These are phyloP conservation scores for Chytridium lagenaria DNA, from an alignment of 371 early-diverging fungal genomes.

Conservation along the genomic window DNA sequence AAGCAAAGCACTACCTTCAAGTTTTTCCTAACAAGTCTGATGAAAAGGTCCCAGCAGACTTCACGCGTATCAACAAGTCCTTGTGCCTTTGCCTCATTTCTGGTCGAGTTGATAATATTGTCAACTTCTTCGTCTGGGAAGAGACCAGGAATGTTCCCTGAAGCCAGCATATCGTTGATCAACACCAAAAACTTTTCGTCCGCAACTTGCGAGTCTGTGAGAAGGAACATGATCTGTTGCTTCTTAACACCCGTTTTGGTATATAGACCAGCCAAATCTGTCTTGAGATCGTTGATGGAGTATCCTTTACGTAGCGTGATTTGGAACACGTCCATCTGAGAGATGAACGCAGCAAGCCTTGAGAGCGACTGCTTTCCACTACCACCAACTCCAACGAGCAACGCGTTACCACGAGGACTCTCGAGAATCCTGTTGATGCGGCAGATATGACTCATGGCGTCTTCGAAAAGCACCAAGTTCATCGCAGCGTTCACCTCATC, in stretches of 20 bases:
- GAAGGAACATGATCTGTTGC: slow-evolving; percentile 64
- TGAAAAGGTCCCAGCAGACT: slow-evolving; percentile 68
- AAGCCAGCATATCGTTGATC: slow-evolving; percentile 68
- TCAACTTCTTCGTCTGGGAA: slow-evolving; percentile 71
- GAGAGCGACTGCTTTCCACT: slow-evolving; percentile 66
- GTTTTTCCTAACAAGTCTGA: slow-evolving; percentile 60
- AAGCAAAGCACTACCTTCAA: slow-evolving; percentile 68
- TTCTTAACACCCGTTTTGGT: slow-evolving; percentile 67
- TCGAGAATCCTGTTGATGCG: slow-evolving; percentile 67
- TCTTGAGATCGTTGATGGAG: slow-evolving; percentile 60
- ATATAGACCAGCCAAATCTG: slow-evolving; percentile 60
- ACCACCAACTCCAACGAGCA: slow-evolving; percentile 69
- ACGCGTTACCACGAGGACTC: slow-evolving; percentile 64
- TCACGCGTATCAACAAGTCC: slow-evolving; percentile 66
- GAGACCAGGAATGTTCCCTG: slow-evolving; percentile 66
- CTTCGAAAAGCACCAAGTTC: slow-evolving; percentile 68
- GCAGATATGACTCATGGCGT: slow-evolving; percentile 68
- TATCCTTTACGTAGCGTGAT: slow-evolving; percentile 67
- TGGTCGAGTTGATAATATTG: slow-evolving; percentile 65
- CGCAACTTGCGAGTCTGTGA: slow-evolving; percentile 67
- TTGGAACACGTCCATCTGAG: slow-evolving; percentile 68
- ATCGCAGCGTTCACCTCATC: slow-evolving; percentile 67
- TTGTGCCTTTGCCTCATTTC: slow-evolving; percentile 63
- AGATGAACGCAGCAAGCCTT: slow-evolving; percentile 64
- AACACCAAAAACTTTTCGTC: slow-evolving; percentile 69